phyloP scores from a whole-genome alignment of 805 yeast genomes.

The Limtongia smithiae region DNA sequence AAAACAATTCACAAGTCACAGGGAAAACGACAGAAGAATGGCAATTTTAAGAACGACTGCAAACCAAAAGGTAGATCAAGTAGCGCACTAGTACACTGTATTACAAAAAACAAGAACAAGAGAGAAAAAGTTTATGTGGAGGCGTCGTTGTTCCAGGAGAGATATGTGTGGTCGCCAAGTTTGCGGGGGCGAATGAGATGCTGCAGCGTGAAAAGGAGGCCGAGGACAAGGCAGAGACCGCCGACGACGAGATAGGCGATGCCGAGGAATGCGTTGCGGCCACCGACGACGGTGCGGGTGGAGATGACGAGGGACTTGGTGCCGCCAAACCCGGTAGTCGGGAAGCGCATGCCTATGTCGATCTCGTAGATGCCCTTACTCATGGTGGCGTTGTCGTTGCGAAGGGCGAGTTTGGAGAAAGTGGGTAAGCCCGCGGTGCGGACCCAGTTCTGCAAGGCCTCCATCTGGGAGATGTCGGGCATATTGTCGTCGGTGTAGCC shows the following conservation, averaged over 20 bases:
- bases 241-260: slow-evolving; percentile 83
- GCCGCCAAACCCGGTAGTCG: slow-evolving; percentile 83
- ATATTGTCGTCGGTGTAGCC: slow-evolving; percentile 83
- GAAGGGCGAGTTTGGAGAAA: slow-evolving; percentile 76
- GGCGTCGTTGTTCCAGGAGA: slow-evolving; percentile 42
- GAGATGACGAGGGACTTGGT: slow-evolving; percentile 76
- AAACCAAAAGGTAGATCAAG: too few relatives aligned
- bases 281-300: slow-evolving; percentile 81
- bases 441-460: slow-evolving; percentile 95
- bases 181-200: slow-evolving; percentile 81
- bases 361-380: slow-evolving; percentile 66
- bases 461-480: slow-evolving; percentile 74
- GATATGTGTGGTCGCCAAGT: slow-evolving; percentile 73
- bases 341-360: slow-evolving; percentile 66
- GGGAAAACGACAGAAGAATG: too few relatives aligned
- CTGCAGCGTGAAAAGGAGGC: slow-evolving; percentile 70
- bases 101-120: too few relatives aligned
- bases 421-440: slow-evolving; percentile 91
- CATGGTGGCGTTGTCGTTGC: slow-evolving; percentile 59
- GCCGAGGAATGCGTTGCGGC: slow-evolving; percentile 79
- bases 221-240: slow-evolving; percentile 66
- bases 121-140: too few relatives aligned
- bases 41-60: too few relatives aligned
- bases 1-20: too few relatives aligned
- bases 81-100: too few relatives aligned